Evolutionary conservation across 306 rosid species (phyloP), one percentile per base, ranked within the genome.

Genomic region (Cercis canadensis): DNA sequence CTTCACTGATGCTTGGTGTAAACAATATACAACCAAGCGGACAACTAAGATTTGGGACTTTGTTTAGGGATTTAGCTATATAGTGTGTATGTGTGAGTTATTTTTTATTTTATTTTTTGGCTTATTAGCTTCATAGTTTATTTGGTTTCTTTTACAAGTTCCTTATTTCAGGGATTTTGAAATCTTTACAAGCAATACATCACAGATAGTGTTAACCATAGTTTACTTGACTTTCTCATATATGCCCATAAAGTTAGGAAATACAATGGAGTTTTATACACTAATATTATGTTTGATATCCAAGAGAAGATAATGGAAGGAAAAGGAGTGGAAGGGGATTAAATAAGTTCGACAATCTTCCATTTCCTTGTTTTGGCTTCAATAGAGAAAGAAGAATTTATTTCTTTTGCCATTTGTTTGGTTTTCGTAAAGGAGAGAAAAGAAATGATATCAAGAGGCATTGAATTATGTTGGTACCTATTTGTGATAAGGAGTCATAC

Each of bases 381-480:
- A n/a, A n/a, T n/a, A n/a, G n/a, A n/a, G n/a, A n/a, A n/a, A n/a
- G n/a, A 24, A 24, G 29, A 24, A 24, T 3, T 24, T 1, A 24
- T 24, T 24, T 24, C 3, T 24, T 24, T 24, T 24, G 2, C 29
- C 29, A 24, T 1, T 24, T 24, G 29, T 24, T 24, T 24, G 29
- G 29, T 24, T 44, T 57, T 55, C 41, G 52, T 29, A 32, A 44
- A 19, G 43, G 33, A 58, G 57, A 55, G 54, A 41, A 56, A 10
- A 57, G 46, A 47, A 46, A 17, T 70, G 19, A 34, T 70, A 21
- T 34, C 34, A 10, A 37, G 41, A 24, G 4, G 18, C 17, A 11
- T 37, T 4, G 44, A 61, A 72, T 60, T 37, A 52, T 62, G 45
- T 49, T 60, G 11, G 15, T 49, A 29, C 47, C 33, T 56, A 13